Evolutionary conservation across 495 filamentous ascomycete species (phyloP).

Genomic region (Melanomma pulvis-pyrius): DNA sequence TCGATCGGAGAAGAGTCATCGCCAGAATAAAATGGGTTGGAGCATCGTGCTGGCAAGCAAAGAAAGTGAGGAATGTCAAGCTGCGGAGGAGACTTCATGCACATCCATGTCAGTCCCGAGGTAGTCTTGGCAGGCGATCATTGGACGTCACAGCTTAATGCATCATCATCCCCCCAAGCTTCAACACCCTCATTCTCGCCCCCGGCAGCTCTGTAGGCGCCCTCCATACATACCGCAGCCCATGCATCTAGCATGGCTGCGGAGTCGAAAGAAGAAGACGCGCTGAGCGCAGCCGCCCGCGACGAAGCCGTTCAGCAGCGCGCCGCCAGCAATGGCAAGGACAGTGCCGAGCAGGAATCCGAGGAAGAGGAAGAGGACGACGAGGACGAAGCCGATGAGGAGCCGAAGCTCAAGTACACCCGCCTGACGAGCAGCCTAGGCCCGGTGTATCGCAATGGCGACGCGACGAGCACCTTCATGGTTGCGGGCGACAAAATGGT

Average conservation of each 20-base stretch:
- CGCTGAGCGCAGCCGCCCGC: conserved; percentile 16
- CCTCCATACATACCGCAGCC: conserved; percentile 34
- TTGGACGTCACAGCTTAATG: conserved; percentile 13
- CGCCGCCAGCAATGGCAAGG: conserved; percentile 24
- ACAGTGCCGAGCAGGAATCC: conserved; percentile 16
- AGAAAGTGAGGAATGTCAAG: not conserved
- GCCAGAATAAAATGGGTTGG: conserved; percentile 7
- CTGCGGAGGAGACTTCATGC: not conserved
- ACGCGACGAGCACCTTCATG: conserved; percentile 86
- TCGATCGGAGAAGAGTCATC: conserved; percentile 30
- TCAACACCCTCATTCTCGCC: conserved; percentile 11
- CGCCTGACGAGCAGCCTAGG: conserved; percentile 77
- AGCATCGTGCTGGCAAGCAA: conserved; percentile 21
- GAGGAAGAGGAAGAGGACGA: conserved; percentile 35
- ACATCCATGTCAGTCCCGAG: not conserved
- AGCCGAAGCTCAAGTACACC: conserved; percentile 90
- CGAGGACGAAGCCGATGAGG: conserved; percentile 86
- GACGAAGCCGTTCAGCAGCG: conserved; percentile 20
- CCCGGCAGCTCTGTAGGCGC: conserved; percentile 23
- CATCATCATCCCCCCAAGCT: conserved; percentile 21
- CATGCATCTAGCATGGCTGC: conserved; percentile 48
- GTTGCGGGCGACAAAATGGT: conserved; percentile 97
- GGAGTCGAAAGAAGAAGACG: conserved; percentile 30
- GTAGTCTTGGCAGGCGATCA: conserved; percentile 37
- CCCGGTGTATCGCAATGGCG: conserved; percentile 86